Base-by-base conservation (phyloP, 352 stramenopile genomes). In the Pythium aquatile region DNA sequence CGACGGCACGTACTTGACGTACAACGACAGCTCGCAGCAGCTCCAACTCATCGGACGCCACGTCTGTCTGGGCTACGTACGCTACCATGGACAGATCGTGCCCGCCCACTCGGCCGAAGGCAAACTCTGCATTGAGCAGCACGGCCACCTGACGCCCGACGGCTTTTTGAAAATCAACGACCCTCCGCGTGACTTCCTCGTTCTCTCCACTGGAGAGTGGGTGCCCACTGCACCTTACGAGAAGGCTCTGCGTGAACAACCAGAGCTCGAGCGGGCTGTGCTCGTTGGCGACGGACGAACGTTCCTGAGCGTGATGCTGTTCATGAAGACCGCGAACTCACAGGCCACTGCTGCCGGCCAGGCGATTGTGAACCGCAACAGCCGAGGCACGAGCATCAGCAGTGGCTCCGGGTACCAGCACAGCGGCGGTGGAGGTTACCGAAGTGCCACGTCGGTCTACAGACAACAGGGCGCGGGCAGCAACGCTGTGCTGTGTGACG, bases 141-240 rank as follows among this genome's bases (percentile, higher is more conserved):
- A 76, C 29, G 84, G 81, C 0, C 83, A 90, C 52, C 61, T 93
- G 17, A 88, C 81, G 0, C 83, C 86, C 1, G 87, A 78, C 24
- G 83, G 81, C 1, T 94, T 93, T 35, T 72, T 94, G 33, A 86
- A 80, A 58, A 78, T 92, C 54, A 88, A 73, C 53, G 81, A 90
- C 48, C 40, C 70, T 20, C 83, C 81, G 26, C 66, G 74, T 17
- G 68, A 93, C 48, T 93, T 91, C 57, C 56, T 93, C 33, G 76
- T 94, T 29, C 80, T 94, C 8, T 76, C 78, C 0, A 92, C 79
- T 2, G 86, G 86, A 30, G 84, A 94, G 60, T 91, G 81, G 78
- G 68, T 92, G 5, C 86, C 86, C 8, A 75, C 81, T 14, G 66
- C 76, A 11, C 83, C 83, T 5, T 90, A 88, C 26, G 85, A 94